phyloP scores from a whole-genome alignment of 2,329 filamentous ascomycete genomes.

The Phialophora expanda region DNA sequence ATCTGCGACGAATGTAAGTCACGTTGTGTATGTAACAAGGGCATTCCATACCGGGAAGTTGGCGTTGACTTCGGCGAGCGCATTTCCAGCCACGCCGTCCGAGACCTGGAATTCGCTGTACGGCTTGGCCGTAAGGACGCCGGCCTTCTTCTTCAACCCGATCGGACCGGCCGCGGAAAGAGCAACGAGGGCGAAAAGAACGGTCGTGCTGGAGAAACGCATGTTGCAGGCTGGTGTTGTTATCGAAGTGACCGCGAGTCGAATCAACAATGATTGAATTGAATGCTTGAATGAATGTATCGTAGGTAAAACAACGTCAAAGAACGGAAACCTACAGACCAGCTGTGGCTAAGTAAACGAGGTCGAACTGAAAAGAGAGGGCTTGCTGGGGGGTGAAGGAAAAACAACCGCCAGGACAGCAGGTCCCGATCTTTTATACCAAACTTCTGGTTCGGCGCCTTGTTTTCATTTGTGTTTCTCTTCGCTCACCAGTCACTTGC shows the following conservation, averaged over 20 bases:
- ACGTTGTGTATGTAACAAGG: not conserved
- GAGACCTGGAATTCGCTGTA: conserved; percentile 33
- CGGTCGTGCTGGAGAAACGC: conserved; percentile 20
- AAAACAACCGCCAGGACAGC: not conserved
- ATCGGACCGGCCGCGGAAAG: conserved; percentile 27
- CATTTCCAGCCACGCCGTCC: conserved; percentile 59
- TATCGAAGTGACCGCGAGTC: not conserved
- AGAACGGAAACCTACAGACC: conserved; percentile 22
- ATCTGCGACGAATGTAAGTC: conserved; percentile 17
- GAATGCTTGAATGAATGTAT: not conserved
- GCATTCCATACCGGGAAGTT: conserved; percentile 57
- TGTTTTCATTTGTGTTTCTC: not conserved
- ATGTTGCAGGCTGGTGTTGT: conserved; percentile 7
- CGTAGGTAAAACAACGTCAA: not conserved
- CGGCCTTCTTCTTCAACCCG: conserved; percentile 20
- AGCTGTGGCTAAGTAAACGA: conserved; percentile 15
- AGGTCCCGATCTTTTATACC: not conserved
- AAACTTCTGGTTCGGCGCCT: not conserved
- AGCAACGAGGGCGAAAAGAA: conserved; percentile 27
- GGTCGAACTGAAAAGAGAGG: conserved; percentile 5
- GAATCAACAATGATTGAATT: not conserved
- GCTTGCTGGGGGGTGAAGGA: not conserved
- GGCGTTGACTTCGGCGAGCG: conserved; percentile 59
- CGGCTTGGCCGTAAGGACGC: conserved; percentile 23
- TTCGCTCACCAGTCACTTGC: not conserved